Evolutionary conservation across 345 rosid genomes (phyloP).

Genomic region (Physaria fendleri): DNA sequence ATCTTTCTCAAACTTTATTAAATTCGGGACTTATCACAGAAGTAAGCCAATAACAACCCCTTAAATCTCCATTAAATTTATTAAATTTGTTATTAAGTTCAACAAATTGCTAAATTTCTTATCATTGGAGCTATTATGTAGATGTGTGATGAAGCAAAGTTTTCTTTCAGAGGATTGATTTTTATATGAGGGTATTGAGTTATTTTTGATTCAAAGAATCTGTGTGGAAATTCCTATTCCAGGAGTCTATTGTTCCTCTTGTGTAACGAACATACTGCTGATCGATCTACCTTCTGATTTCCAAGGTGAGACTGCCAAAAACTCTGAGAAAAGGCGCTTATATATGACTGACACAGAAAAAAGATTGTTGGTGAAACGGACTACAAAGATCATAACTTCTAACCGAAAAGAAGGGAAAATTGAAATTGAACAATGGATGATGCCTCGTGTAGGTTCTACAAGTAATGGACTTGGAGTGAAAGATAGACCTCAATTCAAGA

Average conservation of each 20-base stretch:
- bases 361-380: conserved; percentile 38
- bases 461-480: conserved; percentile 37
- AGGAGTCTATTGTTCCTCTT: conserved; percentile 82
- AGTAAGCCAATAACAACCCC: too few species aligned
- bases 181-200: background rate
- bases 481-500: conserved; percentile 73
- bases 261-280: conserved; percentile 64
- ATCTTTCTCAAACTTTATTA: too few species aligned
- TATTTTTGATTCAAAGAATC: background rate
- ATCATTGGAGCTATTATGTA: too few species aligned
- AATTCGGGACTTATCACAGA: too few species aligned
- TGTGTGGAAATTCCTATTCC: conserved; percentile 14
- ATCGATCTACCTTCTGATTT: conserved; percentile 73
- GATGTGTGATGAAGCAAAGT: too few species aligned
- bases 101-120: too few species aligned
- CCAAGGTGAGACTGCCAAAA: conserved; percentile 55
- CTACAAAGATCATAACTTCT: conserved; percentile 30
- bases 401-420: conserved; percentile 10
- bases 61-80: too few species aligned
- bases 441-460: conserved; percentile 14
- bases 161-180: background rate
- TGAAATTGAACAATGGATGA: conserved; percentile 35
- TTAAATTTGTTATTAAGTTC: too few species aligned
- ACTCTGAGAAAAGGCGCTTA: conserved; percentile 52
- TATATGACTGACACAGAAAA: conserved; percentile 47